Percentiles rank a stretch among this genome's conserved stretches.
These are phyloP conservation scores for Chlorella sp. DNA, from an alignment of 139 green algal genomes.

Conservation along the genomic window DNA sequence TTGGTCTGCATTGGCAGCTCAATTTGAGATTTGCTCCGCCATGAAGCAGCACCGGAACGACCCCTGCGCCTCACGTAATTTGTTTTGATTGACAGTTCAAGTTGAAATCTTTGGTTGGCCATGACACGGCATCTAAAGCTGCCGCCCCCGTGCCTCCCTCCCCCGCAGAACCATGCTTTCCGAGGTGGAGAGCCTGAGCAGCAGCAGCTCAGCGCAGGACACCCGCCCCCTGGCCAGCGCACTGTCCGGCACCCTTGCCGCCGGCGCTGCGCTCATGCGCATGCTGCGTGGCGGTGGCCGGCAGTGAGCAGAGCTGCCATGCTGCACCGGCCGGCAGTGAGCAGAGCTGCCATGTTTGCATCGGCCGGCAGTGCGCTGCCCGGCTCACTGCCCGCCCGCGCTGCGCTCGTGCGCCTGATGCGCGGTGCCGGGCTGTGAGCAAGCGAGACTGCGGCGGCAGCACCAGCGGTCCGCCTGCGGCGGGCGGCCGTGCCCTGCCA, in stretches of 20 bases:
- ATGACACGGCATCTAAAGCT: background rate
- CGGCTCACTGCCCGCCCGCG: background rate
- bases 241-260: background rate
- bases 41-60: conserved; percentile 3
- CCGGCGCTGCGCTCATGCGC: background rate
- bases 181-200: conserved; percentile 5
- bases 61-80: conserved; percentile 18
- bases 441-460: no score
- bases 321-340: no score
- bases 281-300: background rate
- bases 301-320: background rate
- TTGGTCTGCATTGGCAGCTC: no score
- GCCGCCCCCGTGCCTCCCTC: background rate
- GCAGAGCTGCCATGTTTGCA: no score
- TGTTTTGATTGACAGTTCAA: no score
- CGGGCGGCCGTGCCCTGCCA: no score
- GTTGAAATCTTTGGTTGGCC: no score
- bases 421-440: background rate
- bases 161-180: background rate
- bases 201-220: background rate
- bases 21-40: no score
- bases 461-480: no score
- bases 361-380: background rate
- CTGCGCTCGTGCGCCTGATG: background rate
- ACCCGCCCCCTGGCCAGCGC: background rate